These are phyloP conservation scores for Neonectria punicea DNA, from an alignment of 2,329 filamentous ascomycete species.

Conservation along the genomic window DNA sequence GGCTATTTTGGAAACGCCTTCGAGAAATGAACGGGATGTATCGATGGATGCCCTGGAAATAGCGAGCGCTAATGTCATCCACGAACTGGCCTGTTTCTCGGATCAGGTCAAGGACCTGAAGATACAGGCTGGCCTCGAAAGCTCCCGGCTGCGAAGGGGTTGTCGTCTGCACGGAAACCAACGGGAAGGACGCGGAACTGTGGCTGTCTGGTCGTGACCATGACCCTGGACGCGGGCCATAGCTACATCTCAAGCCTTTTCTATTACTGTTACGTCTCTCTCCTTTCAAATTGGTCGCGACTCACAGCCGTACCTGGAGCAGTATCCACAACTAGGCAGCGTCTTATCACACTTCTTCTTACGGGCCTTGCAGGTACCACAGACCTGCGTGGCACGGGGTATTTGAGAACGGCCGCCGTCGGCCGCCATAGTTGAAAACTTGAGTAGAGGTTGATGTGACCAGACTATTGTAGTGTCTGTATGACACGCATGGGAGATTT, in stretches of 20 bases:
- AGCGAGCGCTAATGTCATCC: constrained; percentile 9
- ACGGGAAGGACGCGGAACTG: not conserved
- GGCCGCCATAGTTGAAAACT: constrained; percentile 7
- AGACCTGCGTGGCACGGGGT: not conserved
- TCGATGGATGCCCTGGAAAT: constrained; percentile 4
- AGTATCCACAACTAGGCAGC: constrained; percentile 9
- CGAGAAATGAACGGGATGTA: constrained; percentile 14
- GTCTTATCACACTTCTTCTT: constrained; percentile 15
- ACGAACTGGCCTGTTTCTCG: constrained; percentile 2
- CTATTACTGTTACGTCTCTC: not conserved
- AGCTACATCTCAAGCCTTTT: not conserved
- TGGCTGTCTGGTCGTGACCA: not conserved
- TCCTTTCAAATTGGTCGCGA: not conserved
- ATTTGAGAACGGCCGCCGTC: not conserved
- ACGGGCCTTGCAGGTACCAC: not conserved
- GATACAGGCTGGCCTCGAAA: not conserved
- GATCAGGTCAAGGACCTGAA: not conserved
- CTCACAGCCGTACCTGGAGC: not conserved
- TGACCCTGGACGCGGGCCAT: not conserved
- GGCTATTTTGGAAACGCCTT: not conserved
- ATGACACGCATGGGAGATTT: not conserved
- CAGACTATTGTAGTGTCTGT: not conserved
- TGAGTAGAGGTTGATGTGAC: not conserved
- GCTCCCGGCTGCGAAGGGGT: not conserved
- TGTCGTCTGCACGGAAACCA: too few species aligned